Conservation (phyloP, 108 stramenopile genomes). For the Phaeodactylum tricornutum region DNA sequence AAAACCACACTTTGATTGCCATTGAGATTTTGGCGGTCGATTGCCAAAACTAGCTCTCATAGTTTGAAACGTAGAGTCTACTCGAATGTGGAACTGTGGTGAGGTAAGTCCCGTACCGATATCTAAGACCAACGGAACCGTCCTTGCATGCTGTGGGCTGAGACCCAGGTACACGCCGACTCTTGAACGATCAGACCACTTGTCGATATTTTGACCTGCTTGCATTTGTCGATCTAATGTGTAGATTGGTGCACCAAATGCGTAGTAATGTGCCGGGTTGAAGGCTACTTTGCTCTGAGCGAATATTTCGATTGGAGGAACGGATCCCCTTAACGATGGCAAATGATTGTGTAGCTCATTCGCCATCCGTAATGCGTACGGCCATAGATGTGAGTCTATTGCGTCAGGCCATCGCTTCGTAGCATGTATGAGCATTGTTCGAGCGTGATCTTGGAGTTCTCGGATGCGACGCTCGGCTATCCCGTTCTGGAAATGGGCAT, state of each 20-base stretch:
- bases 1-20: constrained; percentile 2
- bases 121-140: constrained; percentile 12
- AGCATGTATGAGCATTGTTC: constrained; percentile 39
- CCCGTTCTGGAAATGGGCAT: constrained; percentile 44
- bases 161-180: constrained; percentile 21
- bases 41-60: background rate
- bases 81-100: constrained; percentile 21
- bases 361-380: constrained; percentile 29
- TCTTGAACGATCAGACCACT: constrained; percentile 18
- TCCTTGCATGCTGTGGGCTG: constrained; percentile 10
- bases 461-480: constrained; percentile 29
- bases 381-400: constrained; percentile 34
- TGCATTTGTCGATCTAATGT: background rate
- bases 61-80: constrained; percentile 13
- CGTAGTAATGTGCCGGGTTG: constrained; percentile 9
- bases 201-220: constrained; percentile 7
- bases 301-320: constrained; percentile 13
- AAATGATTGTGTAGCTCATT: constrained; percentile 9
- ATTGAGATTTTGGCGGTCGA: constrained; percentile 1
- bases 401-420: constrained; percentile 26
- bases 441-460: constrained; percentile 24
- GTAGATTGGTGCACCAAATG: constrained; percentile 21
- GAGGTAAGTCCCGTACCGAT: constrained; percentile 15
- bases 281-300: background rate
- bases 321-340: constrained; percentile 2